phyloP scores from a whole-genome alignment of 139 green algal genomes.

The Coccomyxa sp. region DNA sequence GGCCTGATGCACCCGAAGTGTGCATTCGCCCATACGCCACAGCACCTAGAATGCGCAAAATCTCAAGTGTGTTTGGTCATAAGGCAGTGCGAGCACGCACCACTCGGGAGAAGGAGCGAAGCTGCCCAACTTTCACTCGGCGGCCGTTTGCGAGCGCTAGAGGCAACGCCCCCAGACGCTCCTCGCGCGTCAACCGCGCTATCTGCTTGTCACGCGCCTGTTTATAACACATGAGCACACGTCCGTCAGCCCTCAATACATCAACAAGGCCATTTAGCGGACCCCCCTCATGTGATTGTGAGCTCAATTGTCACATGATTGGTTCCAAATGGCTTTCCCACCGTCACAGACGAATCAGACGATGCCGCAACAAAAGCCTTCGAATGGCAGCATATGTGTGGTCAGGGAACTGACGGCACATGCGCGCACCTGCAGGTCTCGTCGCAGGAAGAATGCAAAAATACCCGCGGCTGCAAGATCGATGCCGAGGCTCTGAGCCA shows the following conservation, averaged over 20 bases:
- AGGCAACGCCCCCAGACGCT: constrained; percentile 48
- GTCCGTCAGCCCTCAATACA: background rate
- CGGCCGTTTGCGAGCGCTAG: constrained; percentile 69
- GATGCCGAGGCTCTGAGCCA: constrained; percentile 56
- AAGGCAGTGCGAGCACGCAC: background rate
- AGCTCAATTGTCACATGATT: no score
- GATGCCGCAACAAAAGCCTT: no score
- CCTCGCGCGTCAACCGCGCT: constrained; percentile 41
- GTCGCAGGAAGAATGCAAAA: constrained; percentile 40
- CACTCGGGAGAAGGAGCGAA: constrained; percentile 33
- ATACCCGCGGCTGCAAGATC: constrained; percentile 45
- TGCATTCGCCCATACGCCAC: no score
- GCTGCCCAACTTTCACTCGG: constrained; percentile 42
- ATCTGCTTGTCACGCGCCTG: constrained; percentile 27
- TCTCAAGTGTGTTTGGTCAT: background rate
- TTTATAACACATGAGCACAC: background rate
- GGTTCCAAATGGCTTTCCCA: no score
- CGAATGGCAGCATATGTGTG: no score
- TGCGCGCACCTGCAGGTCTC: constrained; percentile 40
- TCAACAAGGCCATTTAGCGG: background rate
- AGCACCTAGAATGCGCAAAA: no score
- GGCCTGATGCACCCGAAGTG: no score
- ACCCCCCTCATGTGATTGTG: no score
- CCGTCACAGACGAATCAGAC: no score
- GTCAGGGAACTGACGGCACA: no score